Conservation (phyloP, 2,329 filamentous ascomycete genomes). For the Chaetomiaceae sp. region DNA sequence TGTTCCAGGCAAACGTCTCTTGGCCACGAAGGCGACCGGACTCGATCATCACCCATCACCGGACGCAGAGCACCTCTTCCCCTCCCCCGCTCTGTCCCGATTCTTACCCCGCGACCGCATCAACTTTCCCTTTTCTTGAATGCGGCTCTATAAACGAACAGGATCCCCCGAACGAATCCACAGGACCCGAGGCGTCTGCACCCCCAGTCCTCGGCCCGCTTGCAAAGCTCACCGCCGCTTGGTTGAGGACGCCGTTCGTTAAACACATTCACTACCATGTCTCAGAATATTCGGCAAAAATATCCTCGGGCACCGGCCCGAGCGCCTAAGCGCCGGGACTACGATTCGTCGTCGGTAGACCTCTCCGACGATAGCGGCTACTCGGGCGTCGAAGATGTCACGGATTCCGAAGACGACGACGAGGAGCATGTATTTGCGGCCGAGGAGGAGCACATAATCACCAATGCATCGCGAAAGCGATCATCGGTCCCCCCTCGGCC, state of each 20-base stretch:
- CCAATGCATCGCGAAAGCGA: constrained; percentile 37
- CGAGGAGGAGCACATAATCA: constrained; percentile 72
- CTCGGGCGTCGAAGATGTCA: constrained; percentile 73
- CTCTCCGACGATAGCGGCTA: constrained; percentile 67
- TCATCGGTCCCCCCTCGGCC: constrained; percentile 50
- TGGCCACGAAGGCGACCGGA: constrained; percentile 14
- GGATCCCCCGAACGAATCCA: neutral
- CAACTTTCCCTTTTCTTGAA: neutral
- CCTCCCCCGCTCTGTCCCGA: neutral
- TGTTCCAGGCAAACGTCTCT: constrained; percentile 17
- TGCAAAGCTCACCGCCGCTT: constrained; percentile 37
- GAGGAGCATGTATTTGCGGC: constrained; percentile 72
- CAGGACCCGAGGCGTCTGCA: neutral
- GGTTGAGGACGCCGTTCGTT: constrained; percentile 19
- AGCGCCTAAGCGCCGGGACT: constrained; percentile 45
- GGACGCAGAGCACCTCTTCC: neutral
- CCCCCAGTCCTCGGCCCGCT: neutral
- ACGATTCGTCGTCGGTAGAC: constrained; percentile 52
- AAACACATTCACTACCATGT: constrained; percentile 40
- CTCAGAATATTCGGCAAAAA: constrained; percentile 51
- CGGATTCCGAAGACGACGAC: constrained; percentile 71
- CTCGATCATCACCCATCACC: neutral
- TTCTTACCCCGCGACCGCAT: neutral
- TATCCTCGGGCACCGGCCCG: constrained; percentile 41
- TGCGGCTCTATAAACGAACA: constrained; percentile 6